Evolutionary conservation across 495 filamentous ascomycete genomes (phyloP).

Genomic region (Aspergillus ostianus): DNA sequence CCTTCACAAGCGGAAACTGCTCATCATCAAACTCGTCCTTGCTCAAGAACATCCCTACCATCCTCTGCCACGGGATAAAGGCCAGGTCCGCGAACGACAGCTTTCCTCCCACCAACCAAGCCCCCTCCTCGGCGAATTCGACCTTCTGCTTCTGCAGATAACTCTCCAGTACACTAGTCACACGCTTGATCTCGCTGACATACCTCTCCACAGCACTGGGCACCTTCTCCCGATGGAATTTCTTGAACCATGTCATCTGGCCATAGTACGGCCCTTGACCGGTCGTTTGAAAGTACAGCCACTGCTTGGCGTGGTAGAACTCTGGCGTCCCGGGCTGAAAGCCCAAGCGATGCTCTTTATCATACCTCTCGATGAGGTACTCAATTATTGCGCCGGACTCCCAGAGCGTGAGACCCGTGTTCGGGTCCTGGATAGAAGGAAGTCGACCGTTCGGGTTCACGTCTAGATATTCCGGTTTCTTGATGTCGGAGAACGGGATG

Average conservation of each 20-base stretch:
- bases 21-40: conserved; percentile 20
- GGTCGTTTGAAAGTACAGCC: conserved; percentile 44
- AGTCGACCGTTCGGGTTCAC: conserved; percentile 63
- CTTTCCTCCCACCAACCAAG: conserved; percentile 28
- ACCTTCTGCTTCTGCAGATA: conserved; percentile 15
- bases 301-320: conserved; percentile 25
- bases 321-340: conserved; percentile 3
- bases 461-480: background rate
- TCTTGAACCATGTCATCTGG: conserved; percentile 40
- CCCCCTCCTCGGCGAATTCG: background rate
- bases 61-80: conserved; percentile 27
- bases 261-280: conserved; percentile 53
- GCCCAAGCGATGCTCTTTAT: conserved; percentile 1
- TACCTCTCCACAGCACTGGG: conserved; percentile 44
- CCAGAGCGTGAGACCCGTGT: conserved; percentile 58
- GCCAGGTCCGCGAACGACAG: conserved; percentile 32
- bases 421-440: conserved; percentile 54
- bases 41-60: conserved; percentile 1
- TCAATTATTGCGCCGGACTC: conserved; percentile 60
- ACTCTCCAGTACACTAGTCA: conserved; percentile 39
- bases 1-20: conserved; percentile 25
- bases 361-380: background rate
- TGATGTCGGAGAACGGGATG: background rate
- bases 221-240: conserved; percentile 36
- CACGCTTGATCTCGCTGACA: conserved; percentile 38